Conservation (phyloP, 1,284 basidiomycete species). For the Trichosporon inkin region DNA sequence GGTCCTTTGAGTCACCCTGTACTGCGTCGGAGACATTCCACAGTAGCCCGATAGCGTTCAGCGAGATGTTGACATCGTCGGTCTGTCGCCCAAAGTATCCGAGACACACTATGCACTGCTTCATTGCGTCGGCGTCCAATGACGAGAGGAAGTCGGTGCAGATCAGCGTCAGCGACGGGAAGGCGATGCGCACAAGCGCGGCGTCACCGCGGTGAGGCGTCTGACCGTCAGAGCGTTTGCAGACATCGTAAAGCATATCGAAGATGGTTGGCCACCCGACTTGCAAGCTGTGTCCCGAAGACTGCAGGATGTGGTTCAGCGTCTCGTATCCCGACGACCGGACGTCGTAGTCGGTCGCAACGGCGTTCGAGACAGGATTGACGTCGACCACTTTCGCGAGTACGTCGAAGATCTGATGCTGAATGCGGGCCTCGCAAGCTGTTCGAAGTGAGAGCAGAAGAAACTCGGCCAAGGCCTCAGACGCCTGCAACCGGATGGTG, state of each 20-base stretch:
- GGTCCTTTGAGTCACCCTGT: constrained; percentile 69
- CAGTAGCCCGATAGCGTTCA: constrained; percentile 82
- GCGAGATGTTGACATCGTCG: constrained; percentile 86
- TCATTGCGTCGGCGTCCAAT: constrained; percentile 73
- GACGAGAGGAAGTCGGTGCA: constrained; percentile 81
- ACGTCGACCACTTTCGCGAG: constrained; percentile 70
- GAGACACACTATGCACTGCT: constrained; percentile 80
- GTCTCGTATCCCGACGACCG: constrained; percentile 82
- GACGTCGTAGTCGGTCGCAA: constrained; percentile 60
- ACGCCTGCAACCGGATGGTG: constrained; percentile 80
- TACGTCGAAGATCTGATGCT: constrained; percentile 75
- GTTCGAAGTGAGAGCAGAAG: constrained; percentile 66
- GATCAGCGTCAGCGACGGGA: constrained; percentile 87
- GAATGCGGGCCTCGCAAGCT: constrained; percentile 57
- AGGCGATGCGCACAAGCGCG: constrained; percentile 63
- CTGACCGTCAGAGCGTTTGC: constrained; percentile 45
- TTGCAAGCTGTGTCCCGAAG: constrained; percentile 81
- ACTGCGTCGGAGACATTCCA: constrained; percentile 94
- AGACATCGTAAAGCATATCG: constrained; percentile 78
- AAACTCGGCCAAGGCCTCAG: constrained; percentile 76
- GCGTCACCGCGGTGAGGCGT: constrained; percentile 33
- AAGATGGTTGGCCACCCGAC: constrained; percentile 93
- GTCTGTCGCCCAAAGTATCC: constrained; percentile 84
- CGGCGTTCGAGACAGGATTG: constrained; percentile 36
- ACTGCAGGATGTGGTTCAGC: constrained; percentile 81